Base-by-base conservation (phyloP, 1,284 basidiomycete species). In the Sporisorium graminicola region DNA sequence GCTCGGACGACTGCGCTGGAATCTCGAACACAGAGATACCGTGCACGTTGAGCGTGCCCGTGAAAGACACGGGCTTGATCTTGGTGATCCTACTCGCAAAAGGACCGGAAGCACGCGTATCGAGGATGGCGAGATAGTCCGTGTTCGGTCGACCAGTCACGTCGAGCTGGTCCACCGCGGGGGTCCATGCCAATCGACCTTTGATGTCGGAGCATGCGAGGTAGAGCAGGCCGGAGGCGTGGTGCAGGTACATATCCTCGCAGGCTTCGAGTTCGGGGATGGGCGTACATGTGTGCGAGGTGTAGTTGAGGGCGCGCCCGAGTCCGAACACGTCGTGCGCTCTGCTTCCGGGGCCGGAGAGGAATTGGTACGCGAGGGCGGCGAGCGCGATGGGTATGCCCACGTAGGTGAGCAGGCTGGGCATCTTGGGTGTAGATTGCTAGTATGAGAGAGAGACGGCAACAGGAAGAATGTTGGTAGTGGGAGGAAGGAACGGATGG, bases 181-280 rank as follows among this genome's bases (percentile, higher is more conserved):
- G 92, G 0, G 87, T 85, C 91, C 92, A 93, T 51, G 87, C 85
- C 1, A 82, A 58, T 16, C 91, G 89, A 31, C 86, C 88, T 3
- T 82, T 80, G 2, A 87, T 89, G 0, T 88, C 88, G 2, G 91
- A 91, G 78, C 92, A 93, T 12, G 91, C 91, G 10, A 92, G 87
- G 80, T 91, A 93, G n/a, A 93, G 69, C 12, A 90, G 73, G 33
- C 91, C 91, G 2, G 88, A 88, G 12, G 56, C 44, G 13, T 71
- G 66, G 65, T 85, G 83, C 0, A 83, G 59, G 79, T 78, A 85
- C 68, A 74, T 76, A 46, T 82, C 77, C 31, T 76, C 73, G 57
- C 74, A 81, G 4, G 75, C 67, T 27, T 63, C 58, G 31, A 79
- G 63, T 29, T 73, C 71, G 29, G 74, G 78, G 56, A 74, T 72